Conservation (phyloP, 139 green algal genomes). For the Astrephomene gubernaculifera region DNA sequence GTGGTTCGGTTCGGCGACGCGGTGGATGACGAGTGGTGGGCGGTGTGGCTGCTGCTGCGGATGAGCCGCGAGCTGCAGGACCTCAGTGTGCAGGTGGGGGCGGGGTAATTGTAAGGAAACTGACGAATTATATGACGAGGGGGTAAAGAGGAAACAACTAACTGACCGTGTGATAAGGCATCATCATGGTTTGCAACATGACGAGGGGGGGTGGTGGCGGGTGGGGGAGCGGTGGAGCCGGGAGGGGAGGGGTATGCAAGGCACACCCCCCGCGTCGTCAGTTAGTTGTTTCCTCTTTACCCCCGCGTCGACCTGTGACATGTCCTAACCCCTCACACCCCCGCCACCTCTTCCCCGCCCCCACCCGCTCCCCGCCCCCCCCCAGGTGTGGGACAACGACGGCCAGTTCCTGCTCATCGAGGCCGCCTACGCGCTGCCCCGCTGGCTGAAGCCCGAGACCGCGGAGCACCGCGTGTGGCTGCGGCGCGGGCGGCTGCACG, state of each 20-base stretch:
- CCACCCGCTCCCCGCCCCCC: neutral
- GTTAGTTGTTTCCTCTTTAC: no score
- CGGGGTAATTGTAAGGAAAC: no score
- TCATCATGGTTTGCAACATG: no score
- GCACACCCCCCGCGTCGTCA: no score
- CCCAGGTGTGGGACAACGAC: slow-evolving; percentile 84
- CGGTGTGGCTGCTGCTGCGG: slow-evolving; percentile 79
- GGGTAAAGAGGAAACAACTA: no score
- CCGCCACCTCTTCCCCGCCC: neutral
- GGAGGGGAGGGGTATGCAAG: neutral
- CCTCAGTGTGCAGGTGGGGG: slow-evolving; percentile 65
- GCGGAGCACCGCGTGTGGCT: slow-evolving; percentile 84
- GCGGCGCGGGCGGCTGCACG: slow-evolving; percentile 67
- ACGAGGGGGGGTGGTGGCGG: neutral
- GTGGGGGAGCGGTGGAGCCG: neutral
- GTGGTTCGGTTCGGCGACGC: slow-evolving; percentile 80
- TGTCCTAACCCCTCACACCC: neutral
- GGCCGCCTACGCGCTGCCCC: slow-evolving; percentile 85
- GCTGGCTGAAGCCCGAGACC: slow-evolving; percentile 82
- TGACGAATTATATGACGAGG: no score
- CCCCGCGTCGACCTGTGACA: neutral
- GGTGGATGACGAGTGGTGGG: slow-evolving; percentile 93
- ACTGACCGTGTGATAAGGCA: no score
- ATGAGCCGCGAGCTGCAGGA: slow-evolving; percentile 59
- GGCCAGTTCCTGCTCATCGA: slow-evolving; percentile 98